Evolutionary conservation across 176 grass and related monocot genomes (phyloP), one percentile per base, ranked within the genome.

Genomic region (Musa acuminata): DNA sequence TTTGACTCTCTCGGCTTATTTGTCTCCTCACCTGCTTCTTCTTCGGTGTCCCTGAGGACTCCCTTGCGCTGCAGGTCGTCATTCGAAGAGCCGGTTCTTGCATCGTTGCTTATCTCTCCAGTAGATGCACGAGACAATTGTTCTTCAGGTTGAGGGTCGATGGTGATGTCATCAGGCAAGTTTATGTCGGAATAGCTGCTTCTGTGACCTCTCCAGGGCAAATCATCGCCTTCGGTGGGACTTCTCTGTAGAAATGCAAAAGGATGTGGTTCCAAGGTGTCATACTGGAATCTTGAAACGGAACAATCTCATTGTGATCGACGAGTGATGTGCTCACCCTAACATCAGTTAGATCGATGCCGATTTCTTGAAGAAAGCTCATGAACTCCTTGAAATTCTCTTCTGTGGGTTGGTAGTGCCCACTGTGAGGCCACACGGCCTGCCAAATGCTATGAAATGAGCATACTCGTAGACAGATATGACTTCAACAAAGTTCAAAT

Each of bases 341-440:
- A 74, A 96, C 83, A 81, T 92, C 71, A 21, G 83, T 84, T 76
- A 96, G 83, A 81, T 92, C 83, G 4, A 96, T 77, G 59, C 84
- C 74, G 43, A 77, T 88, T 13, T 81, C 79, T 81, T 76, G 86
- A 23, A 96, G 89, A 71, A 86, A 96, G 51, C 27, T 92, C 93
- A 90, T 90, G 71, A 96, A 96, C 73, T 90, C 89, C 51, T 78
- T 65, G 72, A 96, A 96, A 72, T 96, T 92, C 8, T 83, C 83
- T 71, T 96, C 81, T 3, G 93, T 96, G 8, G 93, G 93, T 23
- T 87, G 83, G 63, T 96, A 96, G 72, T 92, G 93, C 54, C 93
- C 93, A 26, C 93, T 90, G 26, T 92, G 93, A 24, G 87, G 93
- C 92, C 92, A 96, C 23, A 96, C 92, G 27, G 89, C 92, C 64